Percentiles rank a stretch among this genome's conserved stretches.
phyloP scores from a whole-genome alignment of 441 rosid species.

The Mallotus japonicus region DNA sequence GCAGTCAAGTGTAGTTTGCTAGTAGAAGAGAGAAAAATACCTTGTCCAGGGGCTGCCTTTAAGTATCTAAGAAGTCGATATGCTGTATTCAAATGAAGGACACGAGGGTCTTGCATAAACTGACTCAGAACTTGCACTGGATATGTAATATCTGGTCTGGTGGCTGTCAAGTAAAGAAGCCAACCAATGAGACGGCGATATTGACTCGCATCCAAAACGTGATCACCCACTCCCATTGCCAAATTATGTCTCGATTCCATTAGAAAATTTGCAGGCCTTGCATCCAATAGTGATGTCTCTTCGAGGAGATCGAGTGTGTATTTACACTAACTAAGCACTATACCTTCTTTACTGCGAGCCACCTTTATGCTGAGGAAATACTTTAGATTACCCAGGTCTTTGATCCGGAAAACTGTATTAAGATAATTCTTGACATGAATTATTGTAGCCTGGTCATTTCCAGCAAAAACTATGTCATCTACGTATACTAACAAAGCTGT shows the following conservation, averaged over 20 bases:
- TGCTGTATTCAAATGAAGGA: not conserved
- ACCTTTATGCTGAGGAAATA: not conserved
- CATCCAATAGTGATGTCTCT: not conserved
- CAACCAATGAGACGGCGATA: not conserved
- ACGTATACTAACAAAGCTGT: not conserved
- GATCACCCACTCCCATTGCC: not conserved
- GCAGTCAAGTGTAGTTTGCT: not conserved
- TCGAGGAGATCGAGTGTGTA: not conserved
- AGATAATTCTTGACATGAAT: not conserved
- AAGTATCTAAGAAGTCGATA: not conserved
- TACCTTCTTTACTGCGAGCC: not conserved
- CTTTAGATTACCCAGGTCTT: not conserved
- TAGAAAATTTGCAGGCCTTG: not conserved
- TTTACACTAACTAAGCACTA: not conserved
- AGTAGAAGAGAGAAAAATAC: not conserved
- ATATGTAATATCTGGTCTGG: not conserved
- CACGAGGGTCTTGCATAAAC: not conserved
- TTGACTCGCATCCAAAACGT: not conserved
- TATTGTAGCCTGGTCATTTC: not conserved
- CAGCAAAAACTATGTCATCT: not conserved
- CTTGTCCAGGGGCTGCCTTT: not conserved
- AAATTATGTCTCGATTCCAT: not conserved
- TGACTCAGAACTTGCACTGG: not conserved
- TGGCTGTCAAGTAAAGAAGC: not conserved
- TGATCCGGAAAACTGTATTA: not conserved